A percentile compares a stretch with the other conserved stretches of the same genome.
Conservation (phyloP, 768 basidiomycete genomes). For the Boletus sp. region DNA sequence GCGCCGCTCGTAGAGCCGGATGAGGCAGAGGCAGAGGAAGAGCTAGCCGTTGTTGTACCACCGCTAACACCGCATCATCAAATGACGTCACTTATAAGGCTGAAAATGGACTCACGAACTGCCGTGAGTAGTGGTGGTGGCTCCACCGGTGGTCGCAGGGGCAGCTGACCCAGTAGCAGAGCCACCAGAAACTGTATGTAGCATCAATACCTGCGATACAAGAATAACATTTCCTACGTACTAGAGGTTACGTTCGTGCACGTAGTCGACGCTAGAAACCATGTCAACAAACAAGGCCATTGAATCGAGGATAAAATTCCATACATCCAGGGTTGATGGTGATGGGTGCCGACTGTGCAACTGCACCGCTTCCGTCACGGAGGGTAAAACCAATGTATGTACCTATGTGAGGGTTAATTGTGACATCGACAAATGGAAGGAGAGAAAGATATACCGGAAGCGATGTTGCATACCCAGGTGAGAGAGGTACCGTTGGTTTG, state of each 20-base stretch:
- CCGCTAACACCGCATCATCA: conserved; percentile 5
- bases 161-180: conserved; percentile 19
- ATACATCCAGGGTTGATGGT: conserved; percentile 48
- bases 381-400: conserved; percentile 55
- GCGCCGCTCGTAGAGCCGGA: conserved; percentile 37
- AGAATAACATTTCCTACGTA: conserved; percentile 18
- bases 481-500: conserved; percentile 37
- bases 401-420: conserved; percentile 30
- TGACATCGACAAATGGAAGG: background rate
- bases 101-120: conserved; percentile 19
- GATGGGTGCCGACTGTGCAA: conserved; percentile 53
- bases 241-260: conserved; percentile 34
- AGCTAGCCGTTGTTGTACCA: background rate
- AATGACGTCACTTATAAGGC: conserved; percentile 1
- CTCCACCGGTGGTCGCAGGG: background rate
- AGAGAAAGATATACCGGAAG: conserved; percentile 35
- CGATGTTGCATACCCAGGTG: conserved; percentile 57
- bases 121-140: background rate
- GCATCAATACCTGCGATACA: conserved; percentile 13
- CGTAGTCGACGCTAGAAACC: conserved; percentile 30
- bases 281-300: conserved; percentile 9
- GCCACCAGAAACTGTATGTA: conserved; percentile 22
- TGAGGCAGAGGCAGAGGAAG: conserved; percentile 16
- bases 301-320: conserved; percentile 23
- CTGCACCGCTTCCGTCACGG: conserved; percentile 56